A percentile compares a stretch with the other conserved stretches of the same genome.
phyloP scores from a whole-genome alignment of 805 yeast genomes.

The Kodamaea hsintzibuensis region DNA sequence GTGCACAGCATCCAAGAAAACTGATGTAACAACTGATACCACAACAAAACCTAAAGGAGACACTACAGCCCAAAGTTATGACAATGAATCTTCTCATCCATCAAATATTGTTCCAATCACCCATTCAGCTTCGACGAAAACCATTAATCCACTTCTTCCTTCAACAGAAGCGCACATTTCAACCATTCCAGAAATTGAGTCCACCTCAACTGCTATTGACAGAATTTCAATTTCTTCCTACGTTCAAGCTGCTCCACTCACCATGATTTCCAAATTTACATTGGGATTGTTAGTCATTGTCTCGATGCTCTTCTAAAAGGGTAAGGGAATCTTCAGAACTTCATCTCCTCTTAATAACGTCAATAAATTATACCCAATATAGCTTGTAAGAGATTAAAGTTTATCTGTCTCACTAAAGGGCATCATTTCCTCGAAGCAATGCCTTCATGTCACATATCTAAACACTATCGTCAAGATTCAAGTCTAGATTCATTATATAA shows the following conservation, averaged over 20 bases:
- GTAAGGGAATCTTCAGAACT: too few species aligned
- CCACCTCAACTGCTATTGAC: neutral
- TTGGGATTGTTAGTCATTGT: neutral
- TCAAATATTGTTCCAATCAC: neutral
- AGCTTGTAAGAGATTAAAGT: too few species aligned
- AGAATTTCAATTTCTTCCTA: neutral
- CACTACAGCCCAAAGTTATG: neutral
- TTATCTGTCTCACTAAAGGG: too few species aligned
- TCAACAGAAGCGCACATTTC: neutral
- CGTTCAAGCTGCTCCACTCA: neutral
- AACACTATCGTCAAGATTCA: too few species aligned
- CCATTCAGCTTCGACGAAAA: neutral
- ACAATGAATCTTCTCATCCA: neutral
- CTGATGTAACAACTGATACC: neutral
- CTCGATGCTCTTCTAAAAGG: neutral
- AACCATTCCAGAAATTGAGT: neutral
- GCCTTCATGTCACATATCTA: too few species aligned
- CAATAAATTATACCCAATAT: too few species aligned
- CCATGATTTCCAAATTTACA: neutral
- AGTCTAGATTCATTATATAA: too few species aligned
- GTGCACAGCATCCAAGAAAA: neutral
- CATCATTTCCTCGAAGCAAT: too few species aligned
- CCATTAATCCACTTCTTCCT: neutral
- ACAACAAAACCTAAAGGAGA: neutral
- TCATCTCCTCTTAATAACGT: neutral